Conservation (phyloP, 495 filamentous ascomycete genomes). For the Penicillium canescens region DNA sequence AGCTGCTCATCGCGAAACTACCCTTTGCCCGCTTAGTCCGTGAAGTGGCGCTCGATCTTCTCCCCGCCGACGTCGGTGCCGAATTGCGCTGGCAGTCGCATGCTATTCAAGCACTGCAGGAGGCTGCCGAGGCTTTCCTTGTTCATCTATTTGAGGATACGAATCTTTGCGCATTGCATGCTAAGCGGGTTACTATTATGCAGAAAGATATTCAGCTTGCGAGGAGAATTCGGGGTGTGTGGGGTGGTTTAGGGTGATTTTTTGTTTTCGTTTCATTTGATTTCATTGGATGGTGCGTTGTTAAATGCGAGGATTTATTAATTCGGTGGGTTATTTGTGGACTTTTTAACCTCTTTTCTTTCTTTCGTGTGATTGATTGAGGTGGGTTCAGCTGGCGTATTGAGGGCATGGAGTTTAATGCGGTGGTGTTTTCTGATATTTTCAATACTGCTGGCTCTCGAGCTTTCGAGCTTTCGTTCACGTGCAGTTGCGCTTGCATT, state of each 20-base stretch:
- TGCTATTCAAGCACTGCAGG: constrained; percentile 86
- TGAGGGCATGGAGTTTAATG: constrained; percentile 16
- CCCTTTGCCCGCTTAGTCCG: constrained; percentile 89
- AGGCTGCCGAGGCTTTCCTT: constrained; percentile 89
- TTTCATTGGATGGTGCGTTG: neutral
- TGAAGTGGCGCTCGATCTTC: constrained; percentile 70
- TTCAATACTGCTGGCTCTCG: neutral
- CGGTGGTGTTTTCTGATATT: constrained; percentile 8
- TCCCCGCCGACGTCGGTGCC: constrained; percentile 48
- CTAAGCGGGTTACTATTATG: constrained; percentile 96
- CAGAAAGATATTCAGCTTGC: constrained; percentile 94
- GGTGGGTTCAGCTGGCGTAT: constrained; percentile 6
- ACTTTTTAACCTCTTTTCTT: neutral
- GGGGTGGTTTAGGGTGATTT: constrained; percentile 60
- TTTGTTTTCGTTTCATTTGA: neutral
- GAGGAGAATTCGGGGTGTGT: constrained; percentile 73
- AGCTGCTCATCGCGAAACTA: constrained; percentile 76
- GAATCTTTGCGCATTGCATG: constrained; percentile 93
- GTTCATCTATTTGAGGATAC: constrained; percentile 95
- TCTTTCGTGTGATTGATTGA: neutral
- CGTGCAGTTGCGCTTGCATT: neutral
- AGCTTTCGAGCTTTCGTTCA: neutral
- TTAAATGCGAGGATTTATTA: constrained; percentile 6
- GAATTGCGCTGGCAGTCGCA: constrained; percentile 90
- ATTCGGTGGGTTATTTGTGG: neutral